Base-by-base conservation (phyloP, 805 yeast species). In the Candida pini region DNA sequence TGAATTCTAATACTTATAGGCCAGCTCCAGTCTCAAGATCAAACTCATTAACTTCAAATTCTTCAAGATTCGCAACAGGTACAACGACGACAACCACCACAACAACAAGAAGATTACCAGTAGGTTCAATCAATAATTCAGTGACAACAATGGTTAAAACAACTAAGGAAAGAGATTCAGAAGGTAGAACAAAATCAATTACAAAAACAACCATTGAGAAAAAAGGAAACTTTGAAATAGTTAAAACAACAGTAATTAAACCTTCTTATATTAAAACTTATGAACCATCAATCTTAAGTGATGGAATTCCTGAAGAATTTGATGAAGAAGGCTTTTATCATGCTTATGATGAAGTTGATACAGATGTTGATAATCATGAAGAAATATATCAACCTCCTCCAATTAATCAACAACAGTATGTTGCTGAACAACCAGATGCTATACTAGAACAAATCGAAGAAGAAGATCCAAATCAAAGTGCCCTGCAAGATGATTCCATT, bases 101-200 rank as follows among this genome's bases (percentile, higher is more conserved):
- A 13, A 54, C 57, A 13, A 45, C 48, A 1, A 43, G 57, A 8
- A 43, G 49, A 6, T 33, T 47, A 2, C 36, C 45, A 3, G 34
- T 41, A 4, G 36, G 49, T 6, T 41, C 51, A 3, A 43, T 40
- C 18, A 36, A 28, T 6, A 28, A 32, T 10, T 19, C 33, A 10
- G 44, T 41, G n/a, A 53, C 58, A 2, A 55, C 54, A 9, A 63
- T 72, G 6, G 65, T 71, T 9, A 68, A 66, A 39, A 72, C 78
- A 1, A 71, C 76, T 9, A 69, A 66, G 43, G 71, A 72, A 18
- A 61, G 61, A 36, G 79, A 72, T 37, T 54, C 62, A 5, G 59
- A 56, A 26, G 81, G 81, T 0, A 63, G 78, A 26, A 74, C 81
- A 0, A 65, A 60, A 36, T 73, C 79, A 3, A 71, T 76, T 28